Evolutionary conservation across 2,329 filamentous ascomycete species (phyloP), one percentile per base, ranked within the genome.

Genomic region (Fusarium brevicatenulatum): DNA sequence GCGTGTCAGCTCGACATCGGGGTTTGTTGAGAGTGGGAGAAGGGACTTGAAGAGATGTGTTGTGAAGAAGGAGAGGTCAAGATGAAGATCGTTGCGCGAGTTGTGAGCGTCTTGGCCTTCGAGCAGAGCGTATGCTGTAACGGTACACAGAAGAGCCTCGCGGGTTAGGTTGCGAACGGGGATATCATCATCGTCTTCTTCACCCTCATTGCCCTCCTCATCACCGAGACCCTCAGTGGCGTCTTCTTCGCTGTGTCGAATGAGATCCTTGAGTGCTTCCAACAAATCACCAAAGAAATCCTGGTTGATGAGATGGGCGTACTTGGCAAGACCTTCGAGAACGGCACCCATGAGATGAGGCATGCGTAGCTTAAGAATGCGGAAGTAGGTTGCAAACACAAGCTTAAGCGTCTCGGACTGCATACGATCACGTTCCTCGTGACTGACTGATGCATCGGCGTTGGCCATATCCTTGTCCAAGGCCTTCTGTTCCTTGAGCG

Each of bases 231-330:
- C 86, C 4, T 81, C 83, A 16, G 86, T 84, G 7, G 86, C 86
- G 21, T 87, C 85, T 1, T 87, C 86, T 77, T 92, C 89, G 58
- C 93, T 92, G 74, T 95, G 90, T 8, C 90, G 89, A 77, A 98
- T 95, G 49, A 99, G 89, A 72, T 99, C 96, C 81, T 97, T 97
- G 43, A 99, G 86, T 1, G 95, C 95, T 83, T 98, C 96, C 16
- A 99, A 89, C 36, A 99, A 87, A 80, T 99, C 96, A 34, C 95
- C 96, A 78, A 99, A 99, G 86, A 99, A 98, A 80, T 99, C 94
- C 80, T 99, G 95, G 84, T 99, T 99, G 87, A 99, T 99, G 67
- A 99, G 88, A 80, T 98, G 96, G 7, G 95, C 92, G 80, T 97
- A 99, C 80, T 95, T 95, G 56, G 95, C 95, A 28, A 99, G 85